Base-by-base conservation (phyloP, 495 filamentous ascomycete species). In the Lichenothelia convexa region DNA sequence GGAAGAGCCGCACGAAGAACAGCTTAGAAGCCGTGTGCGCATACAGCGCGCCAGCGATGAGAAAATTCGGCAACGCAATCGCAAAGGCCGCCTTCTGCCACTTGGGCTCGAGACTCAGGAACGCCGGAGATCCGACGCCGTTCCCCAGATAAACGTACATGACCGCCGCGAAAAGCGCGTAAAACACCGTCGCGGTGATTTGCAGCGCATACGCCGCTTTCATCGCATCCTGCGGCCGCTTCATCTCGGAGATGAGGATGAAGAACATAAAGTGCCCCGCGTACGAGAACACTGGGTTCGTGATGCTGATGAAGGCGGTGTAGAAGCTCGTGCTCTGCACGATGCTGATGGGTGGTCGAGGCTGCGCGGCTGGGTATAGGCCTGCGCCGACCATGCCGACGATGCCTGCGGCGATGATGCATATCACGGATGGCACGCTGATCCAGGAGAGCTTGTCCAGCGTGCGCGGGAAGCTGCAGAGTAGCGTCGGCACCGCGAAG, bases 221-320 rank as follows among this genome's bases (percentile, higher is more conserved):
- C 43, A 68, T 65, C 33, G 66, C 68, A 37, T 72, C 64, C 30
- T 68, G 60, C 0, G 69, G 69, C 17, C 49, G 48, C 40, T 65
- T 58, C 68, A 73, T 72, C 45, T 73, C 69, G 2, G 67, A 58
- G 38, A 73, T 67, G 39, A 73, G 58, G 23, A 61, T 63, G 18
- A 68, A 68, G 46, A 73, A 71, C 46, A 69, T 60, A 43, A 71
- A 53, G 22, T 53, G 52, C 6, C 54, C 55, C 3, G 58, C 56
- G 40, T 57, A 62, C 4, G 58, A 52, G 34, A 61, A 62, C 5
- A 62, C 59, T 0, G 58, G 58, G 29, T 62, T 62, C 0, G 59
- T 61, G 18, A 61, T 51, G 5, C 38, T 44, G 29, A 60, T 47
- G 39, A 63, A 63, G 2, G 55, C 57, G 0, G 40, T 36, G 29